Evolutionary conservation across 1,284 basidiomycete genomes (phyloP), one percentile per base, ranked within the genome.

Genomic region (Schizophyllum commune): DNA sequence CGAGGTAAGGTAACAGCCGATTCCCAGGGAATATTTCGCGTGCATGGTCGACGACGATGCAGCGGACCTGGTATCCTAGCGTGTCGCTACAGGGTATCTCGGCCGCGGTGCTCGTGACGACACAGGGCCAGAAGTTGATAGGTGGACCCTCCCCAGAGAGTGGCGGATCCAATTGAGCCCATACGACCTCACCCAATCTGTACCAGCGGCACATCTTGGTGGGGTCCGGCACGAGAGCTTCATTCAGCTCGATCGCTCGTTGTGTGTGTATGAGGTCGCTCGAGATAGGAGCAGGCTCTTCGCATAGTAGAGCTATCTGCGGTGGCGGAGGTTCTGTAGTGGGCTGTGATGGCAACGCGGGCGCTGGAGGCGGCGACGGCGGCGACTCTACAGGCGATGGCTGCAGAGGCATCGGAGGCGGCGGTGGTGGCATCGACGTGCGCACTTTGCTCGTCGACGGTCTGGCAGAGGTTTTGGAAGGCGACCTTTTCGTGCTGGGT

Each of bases 41-140:
- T 13, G 34, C 20, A 22, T 8, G 32, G 33, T 60, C 13, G 55
- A 20, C 39, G 39, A 11, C 39, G 13, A 47, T 11, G 39, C 58
- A 51, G 20, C 8, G 55, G 51, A 53, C 34, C 17, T 3, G 52
- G 15, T 27, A 61, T 32, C 54, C 53, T 32, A 52, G 64, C 2
- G 73, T 69, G 56, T 69, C 69, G 27, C 65, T 68, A n/a, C 67
- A 72, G n/a, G 69, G 59, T 57, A 74, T 59, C 55, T 59, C 60
- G 5, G 87, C 71, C 56, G 76, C 78, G 6, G 77, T 70, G 62
- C 88, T 82, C 19, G 86, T 79, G 7, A 92, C 79, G n/a, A 91
- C 67, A 1, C 80, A 88, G 1, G 90, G 90, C 90, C 90, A 92
- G 65, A 84, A 85, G 22, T 71, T 67, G 65, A 92, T 88, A 19